Conservation (phyloP, 164 flowering plant species). For the Chimonanthus praecox region DNA sequence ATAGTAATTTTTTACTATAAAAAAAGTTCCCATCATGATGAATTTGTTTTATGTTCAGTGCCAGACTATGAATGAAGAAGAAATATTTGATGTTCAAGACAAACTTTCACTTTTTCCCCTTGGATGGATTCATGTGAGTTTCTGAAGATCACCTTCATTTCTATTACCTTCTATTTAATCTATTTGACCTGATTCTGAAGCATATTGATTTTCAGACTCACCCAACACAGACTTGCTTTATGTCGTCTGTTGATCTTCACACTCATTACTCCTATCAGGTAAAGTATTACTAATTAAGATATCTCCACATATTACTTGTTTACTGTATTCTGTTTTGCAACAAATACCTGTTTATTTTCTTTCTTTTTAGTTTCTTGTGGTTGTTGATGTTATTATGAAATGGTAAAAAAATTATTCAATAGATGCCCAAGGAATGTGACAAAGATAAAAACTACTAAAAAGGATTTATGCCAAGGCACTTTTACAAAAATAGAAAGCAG, state of each 20-base stretch:
- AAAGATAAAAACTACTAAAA: too few relatives aligned
- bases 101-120: constrained; percentile 81
- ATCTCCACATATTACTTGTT: not conserved
- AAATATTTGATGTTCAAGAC: constrained; percentile 92
- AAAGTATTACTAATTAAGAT: constrained; percentile 1
- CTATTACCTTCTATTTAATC: not conserved
- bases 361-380: too few relatives aligned
- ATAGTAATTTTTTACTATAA: too few relatives aligned
- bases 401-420: too few relatives aligned
- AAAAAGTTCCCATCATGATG: not conserved
- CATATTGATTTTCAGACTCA: constrained; percentile 66
- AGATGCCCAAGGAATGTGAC: too few relatives aligned
- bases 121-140: constrained; percentile 99
- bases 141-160: constrained; percentile 1
- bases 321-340: not conserved
- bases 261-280: constrained; percentile 99
- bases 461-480: too few relatives aligned
- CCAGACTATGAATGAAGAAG: constrained; percentile 89
- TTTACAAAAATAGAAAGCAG: too few relatives aligned
- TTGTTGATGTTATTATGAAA: too few relatives aligned
- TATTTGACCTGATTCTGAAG: not conserved
- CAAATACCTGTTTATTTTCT: too few relatives aligned
- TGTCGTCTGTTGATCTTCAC: constrained; percentile 99
- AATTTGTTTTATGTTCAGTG: constrained; percentile 49
- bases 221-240: constrained; percentile 95